These are phyloP conservation scores for Globisporangium spinosum DNA, from an alignment of 352 stramenopile genomes.

Conservation along the genomic window DNA sequence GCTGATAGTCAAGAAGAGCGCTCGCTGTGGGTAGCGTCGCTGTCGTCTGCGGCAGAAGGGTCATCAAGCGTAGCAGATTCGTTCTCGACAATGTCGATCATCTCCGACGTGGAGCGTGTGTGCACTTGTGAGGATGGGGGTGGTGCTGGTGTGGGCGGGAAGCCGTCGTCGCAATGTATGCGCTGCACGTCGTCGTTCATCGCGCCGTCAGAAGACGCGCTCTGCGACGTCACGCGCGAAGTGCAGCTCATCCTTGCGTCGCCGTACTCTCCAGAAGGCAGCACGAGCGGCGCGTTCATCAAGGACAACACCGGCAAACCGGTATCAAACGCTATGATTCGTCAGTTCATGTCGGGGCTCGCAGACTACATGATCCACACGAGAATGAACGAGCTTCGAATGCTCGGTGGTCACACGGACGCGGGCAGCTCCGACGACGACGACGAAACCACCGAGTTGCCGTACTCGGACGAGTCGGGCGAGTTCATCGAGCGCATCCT, in stretches of 20 bases:
- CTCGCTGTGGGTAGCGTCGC: conserved; percentile 70
- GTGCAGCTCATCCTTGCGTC: conserved; percentile 80
- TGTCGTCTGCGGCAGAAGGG: conserved; percentile 56
- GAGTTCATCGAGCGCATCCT: conserved; percentile 68
- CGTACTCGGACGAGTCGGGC: conserved; percentile 23
- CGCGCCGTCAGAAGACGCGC: conserved; percentile 68
- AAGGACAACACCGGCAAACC: conserved; percentile 53
- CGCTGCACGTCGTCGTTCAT: conserved; percentile 81
- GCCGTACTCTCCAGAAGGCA: conserved; percentile 82
- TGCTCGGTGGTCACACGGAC: conserved; percentile 49
- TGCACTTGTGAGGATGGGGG: conserved; percentile 51
- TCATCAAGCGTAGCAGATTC: conserved; percentile 17
- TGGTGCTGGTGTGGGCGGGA: conserved; percentile 21
- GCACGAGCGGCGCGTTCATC: conserved; percentile 64
- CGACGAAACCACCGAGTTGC: conserved; percentile 21
- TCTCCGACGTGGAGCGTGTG: conserved; percentile 37
- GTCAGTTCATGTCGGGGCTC: conserved; percentile 75
- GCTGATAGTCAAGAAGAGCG: conserved; percentile 85
- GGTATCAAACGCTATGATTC: conserved; percentile 49
- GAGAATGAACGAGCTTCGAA: conserved; percentile 69
- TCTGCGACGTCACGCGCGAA: conserved; percentile 71
- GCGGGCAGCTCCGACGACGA: conserved; percentile 26
- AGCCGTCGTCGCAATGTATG: conserved; percentile 28
- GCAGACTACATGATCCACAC: conserved; percentile 81
- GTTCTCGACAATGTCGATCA: conserved; percentile 15